A percentile compares a stretch with the other conserved stretches of the same genome.
Evolutionary conservation across 2,329 filamentous ascomycete species (phyloP).

Genomic region (Colletotrichum viniferum): DNA sequence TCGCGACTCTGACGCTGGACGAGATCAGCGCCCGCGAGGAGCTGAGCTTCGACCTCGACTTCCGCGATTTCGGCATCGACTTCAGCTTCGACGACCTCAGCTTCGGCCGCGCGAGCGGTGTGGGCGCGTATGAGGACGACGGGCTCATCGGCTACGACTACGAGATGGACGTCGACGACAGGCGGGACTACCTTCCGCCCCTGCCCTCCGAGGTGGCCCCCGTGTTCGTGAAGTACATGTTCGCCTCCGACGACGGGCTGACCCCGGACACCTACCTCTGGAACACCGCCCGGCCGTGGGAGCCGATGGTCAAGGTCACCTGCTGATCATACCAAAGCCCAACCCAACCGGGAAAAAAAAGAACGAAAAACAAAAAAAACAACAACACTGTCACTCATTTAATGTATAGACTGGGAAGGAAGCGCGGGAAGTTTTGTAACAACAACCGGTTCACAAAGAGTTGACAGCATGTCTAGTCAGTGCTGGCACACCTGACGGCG

Average conservation of each 20-base stretch:
- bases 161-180: constrained; percentile 5
- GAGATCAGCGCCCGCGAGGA: not conserved
- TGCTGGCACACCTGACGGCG: constrained; percentile 2
- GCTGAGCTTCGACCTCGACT: not conserved
- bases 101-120: not conserved
- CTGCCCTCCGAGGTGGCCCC: constrained; percentile 26
- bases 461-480: not conserved
- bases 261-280: constrained; percentile 43
- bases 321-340: constrained; percentile 24
- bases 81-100: constrained; percentile 9
- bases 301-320: constrained; percentile 45
- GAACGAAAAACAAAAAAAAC: not conserved
- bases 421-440: not conserved
- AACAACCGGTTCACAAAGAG: not conserved
- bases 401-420: not conserved
- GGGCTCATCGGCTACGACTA: not conserved
- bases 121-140: not conserved
- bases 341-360: not conserved
- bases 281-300: constrained; percentile 45
- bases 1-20: not conserved
- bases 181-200: not conserved
- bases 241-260: constrained; percentile 31
- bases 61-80: constrained; percentile 10
- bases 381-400: not conserved
- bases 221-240: constrained; percentile 39